Base-by-base conservation (phyloP, 2,329 filamentous ascomycete species). In the Fusarium clavum region DNA sequence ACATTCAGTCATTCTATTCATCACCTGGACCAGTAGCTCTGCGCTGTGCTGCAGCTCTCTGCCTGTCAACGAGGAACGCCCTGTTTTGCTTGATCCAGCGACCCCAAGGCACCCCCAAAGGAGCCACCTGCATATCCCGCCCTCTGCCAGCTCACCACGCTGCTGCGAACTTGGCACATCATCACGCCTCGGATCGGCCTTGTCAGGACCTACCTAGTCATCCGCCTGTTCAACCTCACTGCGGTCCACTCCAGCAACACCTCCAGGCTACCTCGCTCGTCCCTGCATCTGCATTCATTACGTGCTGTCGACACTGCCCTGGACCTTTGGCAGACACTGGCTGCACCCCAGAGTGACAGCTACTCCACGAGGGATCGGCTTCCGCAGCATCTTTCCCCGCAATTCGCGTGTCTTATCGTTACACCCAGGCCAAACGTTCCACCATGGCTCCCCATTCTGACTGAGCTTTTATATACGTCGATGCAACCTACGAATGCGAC, bases 401-500 rank as follows among this genome's bases (percentile, higher is more conserved):
- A 74, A 73, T 73, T 62, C 47, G 46, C 45, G 57, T 57, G 58
- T 60, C 67, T 69, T 47, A 69, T 65, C 51, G 58, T 63, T 76
- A 63, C 72, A 69, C 71, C 70, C 74, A 73, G 70, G 67, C 75
- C 59, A 60, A 51, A 71, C 72, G 65, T 76, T 70, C 71, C 77
- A 78, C 76, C 69, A 80, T 80, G 79, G 77, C 78, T 78, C 71
- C 71, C 72, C 73, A 73, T 73, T 70, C 71, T 71, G 73, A 68
- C 71, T 75, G 71, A 74, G 71, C 62, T 74, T 71, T 78, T 78
- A 80, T 81, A 81, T 79, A 79, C 75, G 77, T 78, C 77, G 71
- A 79, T 73, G 67, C 77, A 73, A 77, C 78, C 77, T 76, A 73
- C 70, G 61, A 64, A 78, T 69, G 69, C 72, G 72, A 69, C 67